These are phyloP conservation scores for Pseudogymnoascus sp. DNA, from an alignment of 2,329 filamentous ascomycete genomes.

Conservation along the genomic window DNA sequence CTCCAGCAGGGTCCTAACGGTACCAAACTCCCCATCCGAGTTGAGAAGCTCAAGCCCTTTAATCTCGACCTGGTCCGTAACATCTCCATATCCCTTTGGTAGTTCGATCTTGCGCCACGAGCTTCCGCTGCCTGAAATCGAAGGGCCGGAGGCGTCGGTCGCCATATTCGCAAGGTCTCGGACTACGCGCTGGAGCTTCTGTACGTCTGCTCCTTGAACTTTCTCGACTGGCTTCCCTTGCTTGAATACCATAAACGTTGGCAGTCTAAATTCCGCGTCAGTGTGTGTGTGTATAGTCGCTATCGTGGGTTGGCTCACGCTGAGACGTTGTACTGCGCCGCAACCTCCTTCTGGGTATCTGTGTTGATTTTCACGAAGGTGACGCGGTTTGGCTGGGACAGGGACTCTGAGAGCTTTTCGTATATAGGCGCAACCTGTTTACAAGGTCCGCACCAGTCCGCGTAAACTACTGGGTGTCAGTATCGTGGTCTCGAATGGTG, in stretches of 20 bases:
- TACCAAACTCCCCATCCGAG: constrained; percentile 67
- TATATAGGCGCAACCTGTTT: constrained; percentile 77
- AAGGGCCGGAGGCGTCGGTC: constrained; percentile 48
- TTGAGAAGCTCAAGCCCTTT: constrained; percentile 83
- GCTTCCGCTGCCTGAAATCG: constrained; percentile 35
- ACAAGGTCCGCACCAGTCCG: constrained; percentile 80
- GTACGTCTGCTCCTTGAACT: constrained; percentile 66
- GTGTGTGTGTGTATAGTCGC: not conserved
- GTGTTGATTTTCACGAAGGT: constrained; percentile 85
- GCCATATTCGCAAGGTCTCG: constrained; percentile 51
- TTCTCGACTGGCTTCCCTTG: constrained; percentile 60
- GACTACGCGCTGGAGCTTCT: constrained; percentile 63
- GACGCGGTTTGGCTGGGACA: constrained; percentile 65
- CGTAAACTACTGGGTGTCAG: constrained; percentile 58
- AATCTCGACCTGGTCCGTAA: constrained; percentile 74
- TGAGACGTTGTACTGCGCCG: constrained; percentile 64
- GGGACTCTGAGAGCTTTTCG: constrained; percentile 63
- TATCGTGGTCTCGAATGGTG: constrained; percentile 13
- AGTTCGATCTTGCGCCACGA: constrained; percentile 68
- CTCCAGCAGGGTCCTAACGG: constrained; percentile 69
- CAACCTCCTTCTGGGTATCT: constrained; percentile 67
- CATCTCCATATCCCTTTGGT: constrained; percentile 74
- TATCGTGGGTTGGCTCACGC: constrained; percentile 38
- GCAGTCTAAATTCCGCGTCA: constrained; percentile 44
- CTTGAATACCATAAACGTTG: constrained; percentile 88